Base-by-base conservation (phyloP, 148 eudicot species). In the Beta vulgaris region DNA sequence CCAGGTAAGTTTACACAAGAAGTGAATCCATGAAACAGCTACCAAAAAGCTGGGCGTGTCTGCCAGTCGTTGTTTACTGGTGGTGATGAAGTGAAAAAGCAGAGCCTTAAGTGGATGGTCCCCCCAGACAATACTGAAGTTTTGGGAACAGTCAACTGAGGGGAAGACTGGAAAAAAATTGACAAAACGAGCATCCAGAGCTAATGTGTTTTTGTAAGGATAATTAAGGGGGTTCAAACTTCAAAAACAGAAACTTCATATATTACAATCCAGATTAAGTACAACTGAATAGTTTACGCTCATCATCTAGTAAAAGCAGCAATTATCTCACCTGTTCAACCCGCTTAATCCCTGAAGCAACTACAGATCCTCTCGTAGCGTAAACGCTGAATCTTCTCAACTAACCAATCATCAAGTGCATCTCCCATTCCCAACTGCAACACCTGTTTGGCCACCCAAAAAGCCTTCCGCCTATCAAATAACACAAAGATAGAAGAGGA, bases 401-500 rank as follows among this genome's bases (percentile, higher is more conserved):
- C 90, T 83, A 95, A 78, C 99, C 99, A 95, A 81, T 95, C 99
- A 87, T 95, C 99, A 76, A 95, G 90, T 57, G 99, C 99, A 85
- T 95, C 99, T 49, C 97, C 97, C 99, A 95, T 95, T 79, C 99
- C 99, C 77, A 95, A 81, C 70, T 95, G 97, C 82, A 95, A 77
- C 73, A 95, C 88, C 84, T 92, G 99, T 72, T 95, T 95, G 63
- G 91, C 99, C 78, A 92, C 96, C 99, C 99, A 95, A 75, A 95
- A 90, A 57, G 96, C 96, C 81, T 95, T 91, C 80, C 97, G 85
- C 86, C 99, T 95, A 82, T 40, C 80, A 82, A 13, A 59, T 16
- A 59, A 57, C 37, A 74, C 36, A 57, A 39, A 21, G 19, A 71
- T 54, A 46, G 14, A 60, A 46, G 28, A 19, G 68, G 46, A 46